These are phyloP conservation scores for Cocos nucifera DNA, from an alignment of 176 grass and related monocot species.

Conservation along the genomic window DNA sequence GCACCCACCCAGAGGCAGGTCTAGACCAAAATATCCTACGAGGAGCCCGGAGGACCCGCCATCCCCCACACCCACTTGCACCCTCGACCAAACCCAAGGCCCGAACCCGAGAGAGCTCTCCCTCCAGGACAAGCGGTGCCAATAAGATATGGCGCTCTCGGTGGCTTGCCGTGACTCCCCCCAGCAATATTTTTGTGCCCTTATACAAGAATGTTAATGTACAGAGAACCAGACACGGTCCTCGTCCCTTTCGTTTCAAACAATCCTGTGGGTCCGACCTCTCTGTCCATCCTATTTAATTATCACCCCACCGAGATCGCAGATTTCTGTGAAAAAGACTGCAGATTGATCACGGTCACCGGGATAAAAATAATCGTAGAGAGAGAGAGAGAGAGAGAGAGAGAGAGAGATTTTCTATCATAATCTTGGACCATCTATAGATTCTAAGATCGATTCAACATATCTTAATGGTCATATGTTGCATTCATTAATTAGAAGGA, in stretches of 20 bases:
- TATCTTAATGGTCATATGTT: constrained; percentile 9
- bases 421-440: neutral
- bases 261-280: constrained; percentile 38
- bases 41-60: too few relatives aligned
- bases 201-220: neutral
- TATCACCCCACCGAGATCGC: neutral
- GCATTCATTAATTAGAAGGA: constrained; percentile 33
- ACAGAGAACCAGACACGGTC: constrained; percentile 28
- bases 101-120: too few relatives aligned
- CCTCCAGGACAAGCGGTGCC: too few relatives aligned
- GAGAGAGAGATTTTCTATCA: neutral
- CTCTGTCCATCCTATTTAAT: constrained; percentile 4
- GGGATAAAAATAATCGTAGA: neutral
- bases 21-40: too few relatives aligned
- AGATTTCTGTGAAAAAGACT: constrained; percentile 4
- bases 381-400: neutral
- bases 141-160: too few relatives aligned
- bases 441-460: constrained; percentile 15
- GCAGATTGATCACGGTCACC: neutral
- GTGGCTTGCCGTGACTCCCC: too few relatives aligned
- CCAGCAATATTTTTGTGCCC: too few relatives aligned
- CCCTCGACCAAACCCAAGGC: too few relatives aligned
- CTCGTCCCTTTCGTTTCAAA: constrained; percentile 20
- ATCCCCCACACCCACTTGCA: too few relatives aligned
- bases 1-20: too few relatives aligned